Base-by-base conservation (phyloP, 352 stramenopile genomes). In the Globisporangium camurandrum region DNA sequence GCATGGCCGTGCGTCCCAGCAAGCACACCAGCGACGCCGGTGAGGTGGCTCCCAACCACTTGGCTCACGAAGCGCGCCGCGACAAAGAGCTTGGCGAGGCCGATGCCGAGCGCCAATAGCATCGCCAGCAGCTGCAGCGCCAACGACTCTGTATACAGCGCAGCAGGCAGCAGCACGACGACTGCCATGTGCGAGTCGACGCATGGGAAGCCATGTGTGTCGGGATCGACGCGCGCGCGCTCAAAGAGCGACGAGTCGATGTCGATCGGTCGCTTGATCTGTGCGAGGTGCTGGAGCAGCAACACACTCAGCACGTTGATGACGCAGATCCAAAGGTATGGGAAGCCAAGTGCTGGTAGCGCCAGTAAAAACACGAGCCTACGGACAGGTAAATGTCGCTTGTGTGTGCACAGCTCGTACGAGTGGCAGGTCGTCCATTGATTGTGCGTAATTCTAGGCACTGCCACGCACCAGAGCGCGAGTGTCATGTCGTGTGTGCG, bases 161-260 rank as follows among this genome's bases (percentile, higher is more conserved):
- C 62, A 1, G 74, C 65, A 4, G 79, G 76, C 9, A 84, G 49
- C 36, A 89, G 55, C 46, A 89, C 71, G 14, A 89, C 76, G 1
- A 89, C 55, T 10, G 71, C 51, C 75, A 91, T 88, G 65, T 91
- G 80, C 26, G 64, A 70, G 63, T 91, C 77, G 4, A 91, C 63
- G 30, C 77, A 91, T 1, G 77, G 61, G 43, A 43, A 68, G 22
- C 54, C 54, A 12, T 26, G 9, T 4, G 54, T 61, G 47, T 61
- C 54, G 0, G 54, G 54, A 14, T 61, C 54, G 4, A 37, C 40
- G 24, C 46, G 30, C 22, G n/a, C 19, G 34, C 44, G 56, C 2
- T 71, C 58, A 4, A 55, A 49, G 39, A 87, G 49, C 20, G 57
- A 50, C 3, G 37, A 19, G 22, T 79, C 62, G 20, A 85, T 22